Base-by-base conservation (phyloP, 148 eudicot species). In the Amaranthus hypochondriacus region DNA sequence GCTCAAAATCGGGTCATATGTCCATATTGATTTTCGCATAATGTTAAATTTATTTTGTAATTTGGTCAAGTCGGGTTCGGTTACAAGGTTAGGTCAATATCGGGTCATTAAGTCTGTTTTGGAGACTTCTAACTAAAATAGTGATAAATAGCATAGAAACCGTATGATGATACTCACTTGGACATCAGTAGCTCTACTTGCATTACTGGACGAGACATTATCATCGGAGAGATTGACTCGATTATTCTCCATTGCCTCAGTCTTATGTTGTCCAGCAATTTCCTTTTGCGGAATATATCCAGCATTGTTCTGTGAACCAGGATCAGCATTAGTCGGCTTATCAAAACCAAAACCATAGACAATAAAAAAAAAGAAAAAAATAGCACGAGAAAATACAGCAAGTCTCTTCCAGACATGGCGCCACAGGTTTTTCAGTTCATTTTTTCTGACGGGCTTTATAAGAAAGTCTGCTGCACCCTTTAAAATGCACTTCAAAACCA, bases 391-490 rank as follows among this genome's bases (percentile, higher is more conserved):
- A 51, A 43, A 8, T 15, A 84, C 87, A 76, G 74, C 21, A 63
- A 81, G 78, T 78, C 83, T 80, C 76, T 76, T 86, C 91, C 91
- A 88, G 46, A 88, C 86, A 75, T 88, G 91, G 72, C 85, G 91
- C 91, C 91, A 88, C 61, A 88, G 84, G 64, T 88, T 88, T 76
- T 88, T 88, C 59, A 88, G 83, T 72, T 88, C 91, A 67, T 88
- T 88, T 81, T 80, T 86, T 69, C 89, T 79, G 73, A 88, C 85
- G 55, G 91, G 91, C 76, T 88, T 88, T 67, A 84, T 82, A 48
- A 88, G 87, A 79, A 86, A 88, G 72, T 88, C 91, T 60, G 86
- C 89, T 9, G 91, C 89, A 63, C 91, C 89, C 80, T 84, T 88
- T 56, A 81, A 79, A 75, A 86, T 73, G 76, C 91, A 88, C 75